Evolutionary conservation across 768 basidiomycete species (phyloP), one percentile per base, ranked within the genome.

Genomic region (Kwoniella newhampshirensis): DNA sequence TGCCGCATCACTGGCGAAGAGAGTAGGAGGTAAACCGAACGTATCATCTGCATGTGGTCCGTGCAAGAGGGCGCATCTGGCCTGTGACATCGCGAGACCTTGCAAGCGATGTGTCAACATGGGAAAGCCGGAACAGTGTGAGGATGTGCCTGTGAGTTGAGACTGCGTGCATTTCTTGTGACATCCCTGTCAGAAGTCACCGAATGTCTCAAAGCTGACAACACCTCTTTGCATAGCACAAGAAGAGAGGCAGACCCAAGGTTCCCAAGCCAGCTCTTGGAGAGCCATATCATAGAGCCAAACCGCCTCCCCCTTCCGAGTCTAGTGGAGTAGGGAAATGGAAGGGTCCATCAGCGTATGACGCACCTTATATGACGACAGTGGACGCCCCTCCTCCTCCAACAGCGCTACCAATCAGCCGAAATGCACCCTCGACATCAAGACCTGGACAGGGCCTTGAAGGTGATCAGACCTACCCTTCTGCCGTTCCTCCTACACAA

Each of bases 81-180:
- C 68, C 8, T 73, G 71, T 48, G 71, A 73, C 50, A 63, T 66
- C 3, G 54, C 54, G 2, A 42, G 71, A 47, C 71, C 71, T 6
- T 73, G 71, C 42, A 68, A 68, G 49, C 40, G 71, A 32, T 73
- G 71, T 59, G 57, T 62, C 4, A 70, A 62, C 23, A 59, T 70
- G 62, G 68, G 68, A 26, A 73, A 73, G 43, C 64, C 61, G 44
- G 64, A 67, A 37, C 42, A 49, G 9, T 73, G 71, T 45, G 62
- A 66, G 58, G 71, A 73, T 59, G 64, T 70, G n/a, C 68, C 71
- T 11, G 71, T 73, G 51, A 64, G 71, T 70, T 5, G 17, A n/a
- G 21, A 8, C 39, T 53, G 25, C n/a, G n/a, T n/a, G n/a, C n/a
- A n/a, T n/a, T n/a, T n/a, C 36, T 37, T 37, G 36, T 37, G 36